Evolutionary conservation across 306 rosid genomes (phyloP), one percentile per base, ranked within the genome.

Genomic region (Lathyrus oleraceus): DNA sequence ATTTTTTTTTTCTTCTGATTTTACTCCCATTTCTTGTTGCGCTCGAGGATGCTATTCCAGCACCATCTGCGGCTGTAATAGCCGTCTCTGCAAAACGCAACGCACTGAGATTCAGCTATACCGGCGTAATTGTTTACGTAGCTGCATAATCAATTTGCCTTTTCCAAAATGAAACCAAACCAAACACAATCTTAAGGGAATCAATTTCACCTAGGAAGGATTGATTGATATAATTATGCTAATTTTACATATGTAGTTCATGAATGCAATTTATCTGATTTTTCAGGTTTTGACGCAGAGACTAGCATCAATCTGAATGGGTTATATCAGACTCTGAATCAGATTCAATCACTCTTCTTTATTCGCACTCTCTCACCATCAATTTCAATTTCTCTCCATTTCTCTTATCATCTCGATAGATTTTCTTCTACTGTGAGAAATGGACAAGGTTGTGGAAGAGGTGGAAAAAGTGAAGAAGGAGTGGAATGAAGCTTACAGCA

Each of bases 381-480:
- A 28, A 28, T 28, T 28, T 28, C 5, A 28, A 28, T 40, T 3
- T 40, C 45, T 10, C 45, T 21, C 23, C 23, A 21, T 21, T 21
- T 21, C 23, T 21, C 23, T 21, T 21, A 21, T 21, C 1, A 21
- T 21, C 23, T 11, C 45, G 1, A 11, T 40, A 0, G 1, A 4
- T 10, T 40, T 40, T 40, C 32, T 14, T 15, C 10, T 6, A 15
- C 6, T 3, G 21, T 28, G 21, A 47, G 10, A 47, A 20, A 56
- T 84, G 88, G 98, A 94, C 86, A 77, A 82, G 83, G 98, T 94
- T 1, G 87, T 79, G 65, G 90, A 90, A 67, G 95, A 86, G 75
- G 89, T 87, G 11, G 85, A 83, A 72, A 86, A 84, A 71, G 83
- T 80, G 73, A 90, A 86, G 83, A 86, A 61, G 75, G 89, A 85